Conservation (phyloP, 169 alveolate species). For the Eimeria acervulina region DNA sequence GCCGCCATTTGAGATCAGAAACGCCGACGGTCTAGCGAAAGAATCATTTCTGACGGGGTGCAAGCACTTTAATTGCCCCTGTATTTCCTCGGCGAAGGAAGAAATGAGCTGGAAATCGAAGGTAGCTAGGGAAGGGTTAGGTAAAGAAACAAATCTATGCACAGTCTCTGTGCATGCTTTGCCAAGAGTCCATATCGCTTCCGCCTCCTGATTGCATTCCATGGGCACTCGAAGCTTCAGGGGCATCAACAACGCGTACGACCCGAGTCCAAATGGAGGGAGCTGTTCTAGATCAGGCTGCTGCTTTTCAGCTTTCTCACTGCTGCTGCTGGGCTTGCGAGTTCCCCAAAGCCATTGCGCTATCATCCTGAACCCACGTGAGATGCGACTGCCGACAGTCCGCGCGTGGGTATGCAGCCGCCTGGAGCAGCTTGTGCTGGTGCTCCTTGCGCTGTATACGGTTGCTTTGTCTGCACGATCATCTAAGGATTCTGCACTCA, state of each 20-base stretch:
- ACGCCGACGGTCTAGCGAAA: conserved; percentile 71
- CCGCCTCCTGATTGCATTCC: conserved; percentile 27
- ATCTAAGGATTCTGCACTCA: conserved; percentile 33
- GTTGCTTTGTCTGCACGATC: background rate
- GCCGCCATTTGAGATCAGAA: conserved; percentile 79
- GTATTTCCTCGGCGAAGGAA: conserved; percentile 29
- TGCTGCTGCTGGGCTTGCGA: conserved; percentile 17
- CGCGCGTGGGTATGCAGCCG: conserved; percentile 13
- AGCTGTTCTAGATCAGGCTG: conserved; percentile 31
- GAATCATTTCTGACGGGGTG: conserved; percentile 46
- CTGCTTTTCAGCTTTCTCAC: background rate
- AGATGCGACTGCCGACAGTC: conserved; percentile 42
- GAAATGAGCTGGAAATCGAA: conserved; percentile 63
- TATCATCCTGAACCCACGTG: background rate
- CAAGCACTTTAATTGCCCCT: conserved; percentile 48
- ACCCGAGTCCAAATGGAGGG: conserved; percentile 72
- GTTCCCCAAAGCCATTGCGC: conserved; percentile 63
- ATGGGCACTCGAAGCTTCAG: conserved; percentile 65
- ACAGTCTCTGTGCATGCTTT: conserved; percentile 58
- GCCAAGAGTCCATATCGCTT: conserved; percentile 74
- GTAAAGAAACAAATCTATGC: conserved; percentile 19
- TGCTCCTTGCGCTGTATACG: background rate
- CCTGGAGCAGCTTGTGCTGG: conserved; percentile 66
- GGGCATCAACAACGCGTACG: conserved; percentile 80
- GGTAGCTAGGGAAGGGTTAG: conserved; percentile 6